Percentiles rank a stretch among this genome's conserved stretches.
Evolutionary conservation across 139 green algal species (phyloP).

Genomic region (Pedinophyceae sp.): DNA sequence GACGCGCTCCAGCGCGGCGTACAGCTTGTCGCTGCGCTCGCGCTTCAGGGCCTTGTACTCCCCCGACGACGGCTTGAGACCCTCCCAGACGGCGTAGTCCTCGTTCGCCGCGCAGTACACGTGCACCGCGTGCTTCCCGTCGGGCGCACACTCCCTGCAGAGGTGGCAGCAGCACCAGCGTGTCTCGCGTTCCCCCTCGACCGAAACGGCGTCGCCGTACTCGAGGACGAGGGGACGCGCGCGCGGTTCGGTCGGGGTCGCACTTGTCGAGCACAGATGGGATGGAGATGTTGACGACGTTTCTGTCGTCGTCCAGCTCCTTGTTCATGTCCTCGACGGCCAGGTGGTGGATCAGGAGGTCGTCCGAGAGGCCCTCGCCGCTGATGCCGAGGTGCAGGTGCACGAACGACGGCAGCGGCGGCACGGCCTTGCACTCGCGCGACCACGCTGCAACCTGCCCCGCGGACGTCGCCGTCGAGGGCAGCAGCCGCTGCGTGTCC

Average conservation of each 20-base stretch:
- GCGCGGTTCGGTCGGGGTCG: too few relatives aligned
- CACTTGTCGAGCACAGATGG: conserved; percentile 48
- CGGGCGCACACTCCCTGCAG: too few relatives aligned
- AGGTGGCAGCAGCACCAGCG: too few relatives aligned
- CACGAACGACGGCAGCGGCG: conserved; percentile 1
- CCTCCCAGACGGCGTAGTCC: conserved; percentile 52
- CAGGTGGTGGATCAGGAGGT: conserved; percentile 70
- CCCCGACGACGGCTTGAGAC: conserved; percentile 20
- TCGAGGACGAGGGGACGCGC: too few relatives aligned
- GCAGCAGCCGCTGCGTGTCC: conserved; percentile 55
- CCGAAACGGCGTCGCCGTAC: too few relatives aligned
- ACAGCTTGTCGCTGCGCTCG: conserved; percentile 39
- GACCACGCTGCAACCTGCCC: not conserved
- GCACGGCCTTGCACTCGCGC: not conserved
- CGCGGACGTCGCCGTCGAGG: not conserved
- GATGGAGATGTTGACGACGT: conserved; percentile 49
- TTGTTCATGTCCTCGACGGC: not conserved
- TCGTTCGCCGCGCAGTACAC: conserved; percentile 61
- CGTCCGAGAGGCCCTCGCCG: conserved; percentile 29
- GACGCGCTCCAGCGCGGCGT: conserved; percentile 44
- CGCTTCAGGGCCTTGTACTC: conserved; percentile 62
- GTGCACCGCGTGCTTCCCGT: conserved; percentile 26
- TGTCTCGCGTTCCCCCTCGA: too few relatives aligned
- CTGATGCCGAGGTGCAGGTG: conserved; percentile 83
- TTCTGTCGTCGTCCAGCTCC: conserved; percentile 7